These are phyloP conservation scores for Plasmodium adleri DNA, from an alignment of 169 alveolate genomes.

Conservation along the genomic window DNA sequence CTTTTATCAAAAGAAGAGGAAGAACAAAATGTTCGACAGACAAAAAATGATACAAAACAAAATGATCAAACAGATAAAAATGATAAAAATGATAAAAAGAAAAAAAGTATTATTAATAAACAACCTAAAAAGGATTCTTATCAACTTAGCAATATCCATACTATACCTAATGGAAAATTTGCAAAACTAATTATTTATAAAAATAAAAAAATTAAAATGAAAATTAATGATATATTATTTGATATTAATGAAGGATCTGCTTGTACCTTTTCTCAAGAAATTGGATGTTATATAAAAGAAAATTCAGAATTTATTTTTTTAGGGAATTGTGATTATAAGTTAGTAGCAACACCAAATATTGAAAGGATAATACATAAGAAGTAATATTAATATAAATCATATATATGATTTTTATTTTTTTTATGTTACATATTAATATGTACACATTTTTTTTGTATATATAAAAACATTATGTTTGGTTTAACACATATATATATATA, in stretches of 20 bases:
- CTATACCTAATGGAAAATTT: constrained; percentile 74
- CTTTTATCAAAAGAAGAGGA: constrained; percentile 38
- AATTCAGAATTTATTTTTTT: constrained; percentile 76
- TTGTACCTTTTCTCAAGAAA: constrained; percentile 77
- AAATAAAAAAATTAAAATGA: constrained; percentile 76
- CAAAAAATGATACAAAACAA: background rate
- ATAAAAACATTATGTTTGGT: background rate
- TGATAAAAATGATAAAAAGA: constrained; percentile 18
- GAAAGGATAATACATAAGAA: constrained; percentile 67
- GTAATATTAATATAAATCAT: background rate
- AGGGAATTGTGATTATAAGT: constrained; percentile 70
- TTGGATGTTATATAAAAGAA: constrained; percentile 74
- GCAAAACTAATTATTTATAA: constrained; percentile 73
- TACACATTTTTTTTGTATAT: background rate
- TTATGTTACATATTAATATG: background rate
- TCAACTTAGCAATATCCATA: constrained; percentile 53
- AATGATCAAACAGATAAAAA: background rate
- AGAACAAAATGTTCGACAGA: constrained; percentile 1
- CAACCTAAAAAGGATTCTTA: constrained; percentile 8
- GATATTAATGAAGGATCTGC: constrained; percentile 76
- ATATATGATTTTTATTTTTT: background rate
- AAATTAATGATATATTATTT: constrained; percentile 62
- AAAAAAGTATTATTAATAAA: background rate
- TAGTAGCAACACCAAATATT: constrained; percentile 75
- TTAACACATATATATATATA: background rate